Base-by-base conservation (phyloP, 345 rosid genomes). In the Gossypium turneri region DNA sequence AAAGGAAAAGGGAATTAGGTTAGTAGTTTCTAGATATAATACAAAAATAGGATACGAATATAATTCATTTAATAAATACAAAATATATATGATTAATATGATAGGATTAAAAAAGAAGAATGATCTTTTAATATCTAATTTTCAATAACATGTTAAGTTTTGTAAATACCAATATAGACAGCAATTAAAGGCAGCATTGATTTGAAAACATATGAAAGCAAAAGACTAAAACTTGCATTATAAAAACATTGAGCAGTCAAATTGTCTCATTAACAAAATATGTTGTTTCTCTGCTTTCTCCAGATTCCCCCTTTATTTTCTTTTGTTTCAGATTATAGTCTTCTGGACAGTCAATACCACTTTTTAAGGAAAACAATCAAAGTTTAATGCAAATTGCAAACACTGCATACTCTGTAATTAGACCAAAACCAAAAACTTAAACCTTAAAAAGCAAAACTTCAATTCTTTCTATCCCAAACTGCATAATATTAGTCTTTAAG, bases 171-270 rank as follows among this genome's bases (percentile, higher is more conserved):
- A 53, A 53, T 53, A 29, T 34, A 17, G 3, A 16, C 1, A 62
- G 34, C 41, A 15, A 27, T 38, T n/a, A 55, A 65, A 43, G 11
- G 12, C 27, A 65, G 6, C 69, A 43, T 19, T 10, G 27, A 27
- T 19, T 11, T 65, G 70, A 65, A 65, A 44, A 65, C 70, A 43
- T 65, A 48, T 44, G 70, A 65, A 57, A 63, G 24, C 58, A n/a
- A 67, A 34, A 75, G 13, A 29, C 59, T 29, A 34, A 61, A 70
- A 17, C 16, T 53, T 17, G 51, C 44, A 53, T 12, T 53, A 25
- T 25, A 43, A 73, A 61, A 60, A 47, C 29, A 60, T 29, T 72
- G 84, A 81, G 78, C 62, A 10, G 29, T 58, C 62, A 24, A 58
- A 58, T 10, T 57, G 27, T 20, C 27, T 20, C 61, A 20, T 20